These are phyloP conservation scores for Fusarium buharicum DNA, from an alignment of 2,329 filamentous ascomycete species.

Conservation along the genomic window DNA sequence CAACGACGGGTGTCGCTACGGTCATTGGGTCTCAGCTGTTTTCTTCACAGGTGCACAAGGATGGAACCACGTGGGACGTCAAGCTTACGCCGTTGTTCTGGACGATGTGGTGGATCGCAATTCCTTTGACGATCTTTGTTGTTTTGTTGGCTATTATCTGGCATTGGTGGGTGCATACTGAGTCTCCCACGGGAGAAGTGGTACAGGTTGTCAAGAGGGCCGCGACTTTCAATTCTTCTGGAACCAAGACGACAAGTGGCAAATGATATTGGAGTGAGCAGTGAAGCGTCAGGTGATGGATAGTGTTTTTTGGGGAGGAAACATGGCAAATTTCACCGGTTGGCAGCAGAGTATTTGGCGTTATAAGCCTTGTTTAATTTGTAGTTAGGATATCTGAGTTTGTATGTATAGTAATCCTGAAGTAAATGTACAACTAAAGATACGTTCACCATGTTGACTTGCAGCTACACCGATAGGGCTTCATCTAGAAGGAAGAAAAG, in stretches of 20 bases:
- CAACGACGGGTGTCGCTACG: constrained; percentile 50
- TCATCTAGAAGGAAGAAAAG: constrained; percentile 22
- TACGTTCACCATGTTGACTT: constrained; percentile 9
- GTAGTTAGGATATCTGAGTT: constrained; percentile 13
- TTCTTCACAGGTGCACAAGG: constrained; percentile 31
- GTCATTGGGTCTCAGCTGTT: constrained; percentile 47
- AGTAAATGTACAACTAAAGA: constrained; percentile 11
- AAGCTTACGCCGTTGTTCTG: constrained; percentile 45
- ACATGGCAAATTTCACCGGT: background rate
- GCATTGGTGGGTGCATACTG: constrained; percentile 47
- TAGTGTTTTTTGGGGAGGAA: no score
- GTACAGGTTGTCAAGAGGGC: constrained; percentile 37
- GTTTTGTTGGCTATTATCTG: constrained; percentile 42
- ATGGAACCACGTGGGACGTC: constrained; percentile 39
- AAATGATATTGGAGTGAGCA: constrained; percentile 3
- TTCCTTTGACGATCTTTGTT: constrained; percentile 45
- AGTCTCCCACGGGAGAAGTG: constrained; percentile 36
- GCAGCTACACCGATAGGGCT: constrained; percentile 10
- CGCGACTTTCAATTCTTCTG: constrained; percentile 33
- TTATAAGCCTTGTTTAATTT: constrained; percentile 8
- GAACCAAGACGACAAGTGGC: constrained; percentile 15
- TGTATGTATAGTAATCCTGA: constrained; percentile 18
- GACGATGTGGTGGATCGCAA: constrained; percentile 47
- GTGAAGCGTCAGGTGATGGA: background rate
- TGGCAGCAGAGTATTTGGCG: background rate